phyloP scores from a whole-genome alignment of 164 flowering plant species.

The Vitis riparia region DNA sequence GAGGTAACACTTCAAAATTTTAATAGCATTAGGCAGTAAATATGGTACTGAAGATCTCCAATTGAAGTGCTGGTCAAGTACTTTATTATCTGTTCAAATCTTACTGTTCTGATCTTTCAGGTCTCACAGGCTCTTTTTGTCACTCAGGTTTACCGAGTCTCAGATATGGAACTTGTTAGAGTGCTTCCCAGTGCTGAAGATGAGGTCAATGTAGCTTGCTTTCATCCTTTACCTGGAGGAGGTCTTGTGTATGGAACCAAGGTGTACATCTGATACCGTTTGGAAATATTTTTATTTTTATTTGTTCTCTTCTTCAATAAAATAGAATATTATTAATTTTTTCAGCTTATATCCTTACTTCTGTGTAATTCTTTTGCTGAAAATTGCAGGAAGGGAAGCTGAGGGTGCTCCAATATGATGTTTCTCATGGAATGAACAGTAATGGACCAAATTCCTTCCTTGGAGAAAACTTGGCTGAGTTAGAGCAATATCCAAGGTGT shows the following conservation, averaged over 20 bases:
- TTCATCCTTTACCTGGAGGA: constrained; percentile 92
- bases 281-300: neutral
- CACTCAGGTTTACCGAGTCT: constrained; percentile 85
- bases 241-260: constrained; percentile 99
- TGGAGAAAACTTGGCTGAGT: constrained; percentile 21
- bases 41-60: neutral
- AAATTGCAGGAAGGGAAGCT: constrained; percentile 33
- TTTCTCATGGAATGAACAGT: constrained; percentile 6
- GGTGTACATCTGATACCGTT: constrained; percentile 32
- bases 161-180: constrained; percentile 97
- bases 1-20: constrained; percentile 53
- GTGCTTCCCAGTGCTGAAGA: constrained; percentile 99
- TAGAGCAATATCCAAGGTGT: constrained; percentile 11
- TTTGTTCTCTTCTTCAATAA: neutral
- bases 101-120: neutral
- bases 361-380: neutral
- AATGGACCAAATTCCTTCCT: constrained; percentile 8
- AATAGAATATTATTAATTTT: no score
- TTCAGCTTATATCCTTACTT: neutral
- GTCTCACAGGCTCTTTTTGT: neutral
- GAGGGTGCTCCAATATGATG: constrained; percentile 23
- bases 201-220: constrained; percentile 99
- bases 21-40: neutral
- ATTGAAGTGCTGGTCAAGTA: neutral
- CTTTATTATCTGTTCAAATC: no score